A percentile compares a stretch with the other conserved stretches of the same genome.
These are phyloP conservation scores for Hordeum marinum DNA, from an alignment of 176 grass and related monocot species.

Conservation along the genomic window DNA sequence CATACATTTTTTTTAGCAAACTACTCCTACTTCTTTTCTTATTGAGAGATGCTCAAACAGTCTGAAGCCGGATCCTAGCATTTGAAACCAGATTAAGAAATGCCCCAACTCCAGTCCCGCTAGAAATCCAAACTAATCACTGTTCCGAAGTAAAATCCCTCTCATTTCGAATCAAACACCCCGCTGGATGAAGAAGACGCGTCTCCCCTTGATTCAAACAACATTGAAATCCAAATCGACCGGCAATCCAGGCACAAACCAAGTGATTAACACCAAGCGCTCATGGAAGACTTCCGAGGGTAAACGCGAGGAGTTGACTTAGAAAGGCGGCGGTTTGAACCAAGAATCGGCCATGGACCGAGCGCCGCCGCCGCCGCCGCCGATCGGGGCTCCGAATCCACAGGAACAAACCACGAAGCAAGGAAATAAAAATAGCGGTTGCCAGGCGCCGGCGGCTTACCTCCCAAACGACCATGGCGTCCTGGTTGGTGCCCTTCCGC, in stretches of 20 bases:
- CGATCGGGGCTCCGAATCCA: conserved; percentile 9
- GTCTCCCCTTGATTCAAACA: not conserved
- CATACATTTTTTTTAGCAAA: not conserved
- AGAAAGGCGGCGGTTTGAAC: conserved; percentile 21
- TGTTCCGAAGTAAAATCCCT: not conserved
- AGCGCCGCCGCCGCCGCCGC: conserved; percentile 1
- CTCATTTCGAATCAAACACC: conserved; percentile 20
- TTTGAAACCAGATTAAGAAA: not conserved
- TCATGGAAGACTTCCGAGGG: not conserved
- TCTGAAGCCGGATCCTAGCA: not conserved
- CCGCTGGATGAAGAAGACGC: not conserved
- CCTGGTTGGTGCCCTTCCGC: conserved; percentile 95
- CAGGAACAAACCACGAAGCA: conserved; percentile 12
- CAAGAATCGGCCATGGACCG: conserved; percentile 7
- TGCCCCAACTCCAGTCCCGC: not conserved
- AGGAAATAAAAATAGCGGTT: not conserved
- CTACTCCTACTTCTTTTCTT: not conserved
- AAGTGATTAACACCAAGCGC: conserved; percentile 13
- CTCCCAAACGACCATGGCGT: conserved; percentile 97
- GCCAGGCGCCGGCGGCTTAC: conserved; percentile 20
- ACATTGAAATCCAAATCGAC: conserved; percentile 18
- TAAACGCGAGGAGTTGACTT: conserved; percentile 18
- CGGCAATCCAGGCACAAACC: conserved; percentile 7
- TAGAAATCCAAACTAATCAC: conserved; percentile 4
- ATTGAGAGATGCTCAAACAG: not conserved